These are phyloP conservation scores for Solanum bulbocastanum DNA, from an alignment of 257 asterid species.

Conservation along the genomic window DNA sequence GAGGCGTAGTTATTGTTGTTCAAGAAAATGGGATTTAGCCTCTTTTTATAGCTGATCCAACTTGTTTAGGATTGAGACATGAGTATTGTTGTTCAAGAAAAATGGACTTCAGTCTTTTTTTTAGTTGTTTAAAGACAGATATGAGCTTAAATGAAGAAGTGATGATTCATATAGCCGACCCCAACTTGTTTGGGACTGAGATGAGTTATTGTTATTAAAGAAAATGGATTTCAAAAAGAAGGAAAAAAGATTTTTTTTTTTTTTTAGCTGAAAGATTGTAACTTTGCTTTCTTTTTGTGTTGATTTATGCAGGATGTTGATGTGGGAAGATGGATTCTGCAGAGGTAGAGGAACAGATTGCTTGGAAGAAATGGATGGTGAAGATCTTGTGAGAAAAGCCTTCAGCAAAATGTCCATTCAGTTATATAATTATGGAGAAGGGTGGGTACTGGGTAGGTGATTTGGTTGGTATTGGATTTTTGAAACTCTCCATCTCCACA, in stretches of 20 bases:
- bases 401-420: slow-evolving; percentile 99
- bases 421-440: slow-evolving; percentile 99
- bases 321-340: slow-evolving; percentile 99
- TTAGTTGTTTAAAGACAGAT: background rate
- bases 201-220: background rate
- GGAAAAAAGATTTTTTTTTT: background rate
- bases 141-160: background rate
- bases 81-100: background rate
- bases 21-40: background rate
- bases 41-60: background rate
- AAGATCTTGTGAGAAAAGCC: slow-evolving; percentile 86
- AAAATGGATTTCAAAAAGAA: background rate
- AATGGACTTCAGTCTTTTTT: background rate
- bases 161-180: background rate
- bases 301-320: slow-evolving; percentile 75
- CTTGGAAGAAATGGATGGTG: slow-evolving; percentile 82
- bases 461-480: slow-evolving; percentile 40
- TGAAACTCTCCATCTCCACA: slow-evolving; percentile 18
- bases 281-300: background rate
- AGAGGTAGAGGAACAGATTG: slow-evolving; percentile 73
- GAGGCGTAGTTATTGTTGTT: background rate
- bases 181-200: background rate
- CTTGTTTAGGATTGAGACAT: background rate
- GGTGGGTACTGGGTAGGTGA: slow-evolving; percentile 99
- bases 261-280: background rate